These are phyloP conservation scores for Globisporangium abappressorium DNA, from an alignment of 352 stramenopile genomes.

Conservation along the genomic window DNA sequence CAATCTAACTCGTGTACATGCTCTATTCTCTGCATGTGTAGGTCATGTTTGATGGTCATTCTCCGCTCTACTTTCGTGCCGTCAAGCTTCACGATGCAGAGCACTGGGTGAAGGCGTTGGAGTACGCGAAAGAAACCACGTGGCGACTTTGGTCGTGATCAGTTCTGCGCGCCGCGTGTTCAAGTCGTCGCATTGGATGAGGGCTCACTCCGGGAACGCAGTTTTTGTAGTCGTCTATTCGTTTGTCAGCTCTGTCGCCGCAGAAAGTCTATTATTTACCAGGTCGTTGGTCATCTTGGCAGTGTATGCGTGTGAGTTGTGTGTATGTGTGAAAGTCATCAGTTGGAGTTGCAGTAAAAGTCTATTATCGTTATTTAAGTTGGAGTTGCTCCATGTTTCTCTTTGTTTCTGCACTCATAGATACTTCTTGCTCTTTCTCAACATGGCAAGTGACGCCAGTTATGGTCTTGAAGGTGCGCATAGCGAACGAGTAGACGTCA, in stretches of 20 bases:
- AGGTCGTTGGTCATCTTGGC: background rate
- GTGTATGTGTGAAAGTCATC: background rate
- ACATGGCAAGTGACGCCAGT: no score
- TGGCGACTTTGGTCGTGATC: constrained; percentile 17
- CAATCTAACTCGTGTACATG: background rate
- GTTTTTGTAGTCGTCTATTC: constrained; percentile 1
- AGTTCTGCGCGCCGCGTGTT: background rate
- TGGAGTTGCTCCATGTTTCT: background rate
- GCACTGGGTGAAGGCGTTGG: constrained; percentile 26
- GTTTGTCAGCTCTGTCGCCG: background rate
- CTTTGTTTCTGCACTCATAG: no score
- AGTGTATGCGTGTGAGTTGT: background rate
- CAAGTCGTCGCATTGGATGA: no score
- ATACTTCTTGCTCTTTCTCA: no score
- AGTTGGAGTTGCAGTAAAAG: background rate
- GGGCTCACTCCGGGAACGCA: no score
- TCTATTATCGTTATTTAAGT: background rate
- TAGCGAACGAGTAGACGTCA: no score
- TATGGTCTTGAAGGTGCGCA: no score
- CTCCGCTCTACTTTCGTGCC: constrained; percentile 24
- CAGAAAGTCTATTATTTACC: background rate
- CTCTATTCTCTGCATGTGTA: constrained; percentile 1
- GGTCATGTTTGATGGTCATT: constrained; percentile 26
- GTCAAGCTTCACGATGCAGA: constrained; percentile 19
- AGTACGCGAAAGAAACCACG: constrained; percentile 35